phyloP scores from a whole-genome alignment of 2,329 filamentous ascomycete species.

The Fusarium agapanthi region DNA sequence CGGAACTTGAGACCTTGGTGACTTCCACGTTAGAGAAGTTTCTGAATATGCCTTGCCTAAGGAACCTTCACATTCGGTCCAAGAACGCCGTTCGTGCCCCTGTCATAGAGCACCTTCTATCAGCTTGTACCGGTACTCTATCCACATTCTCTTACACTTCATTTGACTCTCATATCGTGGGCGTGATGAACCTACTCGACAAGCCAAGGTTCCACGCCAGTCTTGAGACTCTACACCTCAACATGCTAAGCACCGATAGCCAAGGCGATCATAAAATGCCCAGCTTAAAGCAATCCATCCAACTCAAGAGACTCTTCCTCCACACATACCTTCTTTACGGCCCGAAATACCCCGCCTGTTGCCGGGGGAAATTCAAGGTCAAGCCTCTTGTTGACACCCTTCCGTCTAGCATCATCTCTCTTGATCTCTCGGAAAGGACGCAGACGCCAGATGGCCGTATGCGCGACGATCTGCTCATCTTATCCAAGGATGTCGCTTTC shows the following conservation, averaged over 20 bases:
- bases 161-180: not conserved
- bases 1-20: not conserved
- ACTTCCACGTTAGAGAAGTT: accelerated
- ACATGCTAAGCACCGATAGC: accelerated
- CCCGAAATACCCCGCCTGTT: accelerated
- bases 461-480: accelerated
- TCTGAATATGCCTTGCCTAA: not conserved
- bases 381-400: not conserved
- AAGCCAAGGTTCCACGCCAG: not conserved
- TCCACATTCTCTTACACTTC: not conserved
- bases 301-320: not conserved
- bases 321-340: not conserved
- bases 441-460: accelerated
- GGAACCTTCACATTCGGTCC: not conserved
- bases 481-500: not conserved
- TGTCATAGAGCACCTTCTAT: not conserved
- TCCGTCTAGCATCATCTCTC: not conserved
- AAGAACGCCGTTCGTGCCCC: accelerated
- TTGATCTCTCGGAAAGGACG: not conserved
- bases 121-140: not conserved
- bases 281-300: not conserved
- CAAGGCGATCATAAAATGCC: not conserved
- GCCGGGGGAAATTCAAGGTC: accelerated
- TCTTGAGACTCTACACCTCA: not conserved
- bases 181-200: not conserved